Conservation (phyloP, 2,329 filamentous ascomycete genomes). For the Exophiala alcalophila region DNA sequence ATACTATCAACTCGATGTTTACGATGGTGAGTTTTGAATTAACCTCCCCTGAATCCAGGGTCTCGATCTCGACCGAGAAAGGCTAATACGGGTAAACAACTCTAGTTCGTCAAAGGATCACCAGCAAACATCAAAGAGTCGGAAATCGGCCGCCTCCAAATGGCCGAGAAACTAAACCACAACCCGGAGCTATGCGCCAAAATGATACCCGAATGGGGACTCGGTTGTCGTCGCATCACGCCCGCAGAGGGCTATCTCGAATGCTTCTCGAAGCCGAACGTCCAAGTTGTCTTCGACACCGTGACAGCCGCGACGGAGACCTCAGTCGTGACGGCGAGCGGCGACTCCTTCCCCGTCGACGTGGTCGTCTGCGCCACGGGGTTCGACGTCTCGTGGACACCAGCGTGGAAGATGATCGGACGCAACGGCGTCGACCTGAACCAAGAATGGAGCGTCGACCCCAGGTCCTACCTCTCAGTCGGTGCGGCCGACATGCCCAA, state of each 20-base stretch:
- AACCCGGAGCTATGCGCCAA: conserved; percentile 26
- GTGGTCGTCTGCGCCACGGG: conserved; percentile 42
- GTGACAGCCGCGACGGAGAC: conserved; percentile 36
- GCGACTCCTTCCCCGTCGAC: conserved; percentile 31
- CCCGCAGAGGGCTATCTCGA: conserved; percentile 54
- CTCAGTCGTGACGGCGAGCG: conserved; percentile 30
- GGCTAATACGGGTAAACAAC: too few species aligned
- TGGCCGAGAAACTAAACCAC: conserved; percentile 21
- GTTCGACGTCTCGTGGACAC: conserved; percentile 40
- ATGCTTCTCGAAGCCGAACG: conserved; percentile 43
- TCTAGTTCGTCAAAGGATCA: conserved; percentile 20
- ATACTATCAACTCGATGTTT: conserved; percentile 22
- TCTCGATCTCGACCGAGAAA: too few species aligned
- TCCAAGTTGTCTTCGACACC: conserved; percentile 34
- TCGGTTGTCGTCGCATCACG: conserved; percentile 49
- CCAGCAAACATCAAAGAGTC: conserved; percentile 17
- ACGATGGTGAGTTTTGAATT: conserved; percentile 16
- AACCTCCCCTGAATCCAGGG: too few species aligned
- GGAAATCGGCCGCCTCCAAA: conserved; percentile 14
- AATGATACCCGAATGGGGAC: conserved; percentile 29
- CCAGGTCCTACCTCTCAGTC: conserved; percentile 33
- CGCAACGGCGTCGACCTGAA: conserved; percentile 31
- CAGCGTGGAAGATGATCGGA: conserved; percentile 37
- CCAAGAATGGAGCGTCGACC: conserved; percentile 32
- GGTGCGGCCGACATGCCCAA: conserved; percentile 34